Conservation (phyloP, 352 stramenopile genomes). For the Thraustotheca clavata region DNA sequence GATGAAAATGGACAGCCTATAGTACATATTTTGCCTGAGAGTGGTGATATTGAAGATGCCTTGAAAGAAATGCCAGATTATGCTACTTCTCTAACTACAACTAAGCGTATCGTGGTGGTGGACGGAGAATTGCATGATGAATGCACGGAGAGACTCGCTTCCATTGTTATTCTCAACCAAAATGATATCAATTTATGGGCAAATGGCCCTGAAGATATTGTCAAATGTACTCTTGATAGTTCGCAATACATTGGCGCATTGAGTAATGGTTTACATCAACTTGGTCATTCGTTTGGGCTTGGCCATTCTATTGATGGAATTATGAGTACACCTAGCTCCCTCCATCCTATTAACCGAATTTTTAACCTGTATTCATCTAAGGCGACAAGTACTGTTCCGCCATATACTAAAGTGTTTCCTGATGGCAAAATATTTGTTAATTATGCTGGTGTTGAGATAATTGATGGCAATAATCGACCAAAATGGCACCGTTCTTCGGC, state of each 20-base stretch:
- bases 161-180: neutral
- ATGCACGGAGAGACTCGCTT: neutral
- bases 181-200: neutral
- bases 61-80: neutral
- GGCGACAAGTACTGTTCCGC: neutral
- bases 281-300: constrained; percentile 12
- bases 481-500: neutral
- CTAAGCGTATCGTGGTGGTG: neutral
- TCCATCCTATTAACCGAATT: neutral
- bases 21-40: constrained; percentile 8
- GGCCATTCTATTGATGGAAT: constrained; percentile 5
- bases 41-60: neutral
- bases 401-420: constrained; percentile 16
- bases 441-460: neutral
- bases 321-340: neutral
- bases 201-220: neutral
- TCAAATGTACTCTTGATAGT: constrained; percentile 8
- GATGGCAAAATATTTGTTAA: constrained; percentile 20
- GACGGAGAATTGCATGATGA: neutral
- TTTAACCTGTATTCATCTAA: neutral
- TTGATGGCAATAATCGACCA: neutral
- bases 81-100: neutral
- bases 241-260: neutral
- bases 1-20: constrained; percentile 10
- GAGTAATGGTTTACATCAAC: constrained; percentile 5